Evolutionary conservation across 1,284 basidiomycete species (phyloP).

Genomic region (Puccinia coronata): DNA sequence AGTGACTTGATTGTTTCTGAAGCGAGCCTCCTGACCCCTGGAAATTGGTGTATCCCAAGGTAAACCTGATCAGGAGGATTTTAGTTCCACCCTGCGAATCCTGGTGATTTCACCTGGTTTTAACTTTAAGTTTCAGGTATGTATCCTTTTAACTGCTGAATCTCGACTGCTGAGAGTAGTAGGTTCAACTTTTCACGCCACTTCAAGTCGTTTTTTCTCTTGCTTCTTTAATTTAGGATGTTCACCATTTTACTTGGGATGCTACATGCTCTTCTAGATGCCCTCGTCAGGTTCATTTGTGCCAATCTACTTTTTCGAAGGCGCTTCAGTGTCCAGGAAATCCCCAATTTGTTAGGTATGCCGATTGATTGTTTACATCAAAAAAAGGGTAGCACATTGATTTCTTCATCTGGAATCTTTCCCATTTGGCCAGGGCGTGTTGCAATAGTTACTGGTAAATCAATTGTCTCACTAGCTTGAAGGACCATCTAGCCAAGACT

Average conservation of each 20-base stretch:
- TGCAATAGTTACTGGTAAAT: constrained; percentile 24
- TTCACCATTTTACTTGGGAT: background rate
- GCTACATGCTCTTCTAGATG: background rate
- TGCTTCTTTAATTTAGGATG: background rate
- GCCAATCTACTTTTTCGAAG: background rate
- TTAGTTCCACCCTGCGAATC: too few species aligned
- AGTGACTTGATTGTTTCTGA: too few species aligned
- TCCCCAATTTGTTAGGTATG: constrained; percentile 23
- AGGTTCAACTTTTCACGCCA: too few species aligned
- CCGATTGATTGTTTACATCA: background rate
- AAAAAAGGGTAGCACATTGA: background rate
- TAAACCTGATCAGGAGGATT: too few species aligned
- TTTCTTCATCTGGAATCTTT: background rate
- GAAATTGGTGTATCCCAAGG: too few species aligned
- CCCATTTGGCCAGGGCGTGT: background rate
- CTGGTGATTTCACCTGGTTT: too few species aligned
- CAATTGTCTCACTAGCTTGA: background rate
- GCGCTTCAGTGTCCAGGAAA: constrained; percentile 4
- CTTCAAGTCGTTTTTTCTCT: background rate
- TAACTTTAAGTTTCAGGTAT: too few species aligned
- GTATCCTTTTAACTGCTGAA: too few species aligned
- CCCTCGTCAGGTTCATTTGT: constrained; percentile 4
- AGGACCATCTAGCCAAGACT: background rate
- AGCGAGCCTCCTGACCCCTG: too few species aligned
- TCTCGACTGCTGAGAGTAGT: too few species aligned